Percentiles rank a stretch among this genome's conserved stretches.
Evolutionary conservation across 495 filamentous ascomycete species (phyloP).

Genomic region (Aspergillus ostianus): DNA sequence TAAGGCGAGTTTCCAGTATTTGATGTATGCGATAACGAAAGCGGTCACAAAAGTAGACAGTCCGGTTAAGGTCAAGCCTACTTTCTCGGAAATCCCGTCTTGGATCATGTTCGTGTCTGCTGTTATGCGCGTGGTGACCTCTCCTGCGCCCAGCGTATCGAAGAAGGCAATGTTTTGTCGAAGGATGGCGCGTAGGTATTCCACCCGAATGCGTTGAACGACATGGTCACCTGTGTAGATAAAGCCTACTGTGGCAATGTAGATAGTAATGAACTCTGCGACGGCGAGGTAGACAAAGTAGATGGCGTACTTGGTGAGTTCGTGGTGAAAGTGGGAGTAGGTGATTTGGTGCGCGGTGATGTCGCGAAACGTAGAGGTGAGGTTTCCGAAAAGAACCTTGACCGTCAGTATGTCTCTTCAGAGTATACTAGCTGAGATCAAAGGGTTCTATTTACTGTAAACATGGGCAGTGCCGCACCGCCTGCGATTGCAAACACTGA

Average conservation of each 20-base stretch:
- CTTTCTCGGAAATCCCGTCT: conserved; percentile 85
- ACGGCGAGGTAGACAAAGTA: conserved; percentile 91
- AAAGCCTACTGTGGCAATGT: conserved; percentile 79
- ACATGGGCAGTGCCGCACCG: conserved; percentile 79
- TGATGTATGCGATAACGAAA: conserved; percentile 85
- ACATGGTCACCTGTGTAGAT: conserved; percentile 92
- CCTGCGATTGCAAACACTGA: conserved; percentile 66
- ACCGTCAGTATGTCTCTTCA: neutral
- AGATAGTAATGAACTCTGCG: conserved; percentile 76
- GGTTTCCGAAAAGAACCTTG: conserved; percentile 67
- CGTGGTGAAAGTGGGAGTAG: conserved; percentile 54
- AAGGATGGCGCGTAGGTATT: conserved; percentile 79
- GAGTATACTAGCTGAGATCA: neutral
- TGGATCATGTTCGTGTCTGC: conserved; percentile 86
- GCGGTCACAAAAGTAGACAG: conserved; percentile 78
- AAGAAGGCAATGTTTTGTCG: conserved; percentile 92
- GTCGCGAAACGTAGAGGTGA: conserved; percentile 69
- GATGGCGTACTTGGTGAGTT: conserved; percentile 64
- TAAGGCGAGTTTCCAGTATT: conserved; percentile 79
- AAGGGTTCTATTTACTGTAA: conserved; percentile 59
- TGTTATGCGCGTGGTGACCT: conserved; percentile 89
- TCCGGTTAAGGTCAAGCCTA: conserved; percentile 71
- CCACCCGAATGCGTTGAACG: conserved; percentile 75
- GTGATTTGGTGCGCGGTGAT: conserved; percentile 51
- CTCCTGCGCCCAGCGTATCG: conserved; percentile 85